Evolutionary conservation across 2,329 filamentous ascomycete species (phyloP), one percentile per base, ranked within the genome.

Genomic region (Fusarium chlamydosporum): DNA sequence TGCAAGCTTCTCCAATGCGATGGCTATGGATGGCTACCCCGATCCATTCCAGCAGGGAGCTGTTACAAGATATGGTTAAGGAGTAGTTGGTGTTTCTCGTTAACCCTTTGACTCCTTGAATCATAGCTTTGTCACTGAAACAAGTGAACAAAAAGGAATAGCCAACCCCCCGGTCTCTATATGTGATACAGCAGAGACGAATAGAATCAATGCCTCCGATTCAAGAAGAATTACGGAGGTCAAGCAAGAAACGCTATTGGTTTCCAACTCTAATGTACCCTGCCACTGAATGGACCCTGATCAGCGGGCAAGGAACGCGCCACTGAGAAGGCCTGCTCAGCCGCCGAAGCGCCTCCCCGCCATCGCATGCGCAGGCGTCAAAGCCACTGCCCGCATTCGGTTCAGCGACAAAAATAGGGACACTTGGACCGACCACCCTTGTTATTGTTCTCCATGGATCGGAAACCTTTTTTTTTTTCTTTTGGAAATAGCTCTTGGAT

Each of bases 321-420:
- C 67, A 70, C 62, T 67, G 61, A 47, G 37, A 57, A 43, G 45
- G 52, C 56, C 53, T 68, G 62, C 67, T 68, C 58, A 70, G 67
- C 67, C 67, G 62, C 67, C 55, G 54, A 66, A 66, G 61, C 62
- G 61, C 61, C 53, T 37, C 61, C 57, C 60, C 35, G 20, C 60
- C 56, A 52, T 70, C 61, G 52, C 35, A 48, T 48, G 47, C 46
- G 41, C 43, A 54, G 54, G 65, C 41, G 50, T 56, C 61, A 71
- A 58, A 71, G 61, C 65, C 68, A 72, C 61, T 56, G 45, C 66
- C 65, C 65, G 68, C 68, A 68, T 59, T 64, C 23, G 50, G 55
- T 56, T 54, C 45, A 56, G 47, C 42, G 61, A 60, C 65, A 59
- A 69, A 71, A 71, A 71, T 71, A 71, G 65, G 65, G 68, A 62